phyloP scores from a whole-genome alignment of 2,329 filamentous ascomycete genomes.

The Emmonsiellopsis sp. region DNA sequence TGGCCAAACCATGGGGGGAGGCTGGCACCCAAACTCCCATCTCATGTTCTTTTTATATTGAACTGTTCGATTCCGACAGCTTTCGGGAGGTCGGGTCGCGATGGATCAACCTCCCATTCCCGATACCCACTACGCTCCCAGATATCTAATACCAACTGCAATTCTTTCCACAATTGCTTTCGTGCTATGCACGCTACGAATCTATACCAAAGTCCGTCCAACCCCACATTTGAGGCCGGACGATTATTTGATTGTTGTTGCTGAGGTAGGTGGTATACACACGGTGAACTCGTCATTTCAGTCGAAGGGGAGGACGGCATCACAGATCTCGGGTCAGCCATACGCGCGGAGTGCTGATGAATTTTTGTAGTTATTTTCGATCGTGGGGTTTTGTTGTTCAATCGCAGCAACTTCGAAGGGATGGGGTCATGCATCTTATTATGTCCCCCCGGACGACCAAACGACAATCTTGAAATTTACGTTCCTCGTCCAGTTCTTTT shows the following conservation, averaged over 20 bases:
- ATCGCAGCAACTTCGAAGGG: background rate
- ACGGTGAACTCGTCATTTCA: background rate
- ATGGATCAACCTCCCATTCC: background rate
- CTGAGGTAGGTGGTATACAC: background rate
- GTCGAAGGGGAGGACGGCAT: background rate
- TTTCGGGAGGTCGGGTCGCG: background rate
- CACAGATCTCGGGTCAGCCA: background rate
- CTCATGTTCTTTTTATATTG: background rate
- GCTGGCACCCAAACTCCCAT: background rate
- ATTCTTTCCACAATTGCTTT: background rate
- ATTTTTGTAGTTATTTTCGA: background rate
- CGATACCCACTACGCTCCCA: background rate
- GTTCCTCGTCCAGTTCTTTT: background rate
- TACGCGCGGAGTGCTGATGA: background rate
- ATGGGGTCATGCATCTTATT: background rate
- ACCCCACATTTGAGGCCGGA: background rate
- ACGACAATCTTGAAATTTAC: background rate
- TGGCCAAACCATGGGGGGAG: background rate
- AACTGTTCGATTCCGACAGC: background rate
- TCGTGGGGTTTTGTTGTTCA: background rate
- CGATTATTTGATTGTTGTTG: constrained; percentile 2
- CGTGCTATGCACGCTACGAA: background rate
- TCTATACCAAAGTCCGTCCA: background rate
- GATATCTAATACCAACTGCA: background rate
- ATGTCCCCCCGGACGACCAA: background rate